These are phyloP conservation scores for Rosa multiflora DNA, from an alignment of 306 rosid genomes.

Conservation along the genomic window DNA sequence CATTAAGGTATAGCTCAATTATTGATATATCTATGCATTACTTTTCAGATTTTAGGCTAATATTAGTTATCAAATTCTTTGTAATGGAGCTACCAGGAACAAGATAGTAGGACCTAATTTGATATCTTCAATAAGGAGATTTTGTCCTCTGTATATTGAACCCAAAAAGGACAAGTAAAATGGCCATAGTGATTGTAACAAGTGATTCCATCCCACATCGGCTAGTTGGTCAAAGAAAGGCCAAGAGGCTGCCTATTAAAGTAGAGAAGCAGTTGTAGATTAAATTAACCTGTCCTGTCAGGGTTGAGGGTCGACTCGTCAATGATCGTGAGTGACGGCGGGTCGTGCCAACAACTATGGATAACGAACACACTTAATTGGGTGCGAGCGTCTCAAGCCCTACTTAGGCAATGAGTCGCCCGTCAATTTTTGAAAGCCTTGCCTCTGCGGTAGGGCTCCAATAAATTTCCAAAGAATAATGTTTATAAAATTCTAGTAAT, in stretches of 20 bases:
- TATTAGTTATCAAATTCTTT: no score
- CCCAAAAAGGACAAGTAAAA: neutral
- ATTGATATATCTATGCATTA: no score
- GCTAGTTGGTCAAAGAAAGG: neutral
- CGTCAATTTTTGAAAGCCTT: conserved; percentile 83
- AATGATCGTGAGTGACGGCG: conserved; percentile 74
- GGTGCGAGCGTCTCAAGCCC: conserved; percentile 44
- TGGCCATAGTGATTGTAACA: neutral
- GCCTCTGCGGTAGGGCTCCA: neutral
- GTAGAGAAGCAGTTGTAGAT: fast-evolving
- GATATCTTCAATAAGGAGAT: no score
- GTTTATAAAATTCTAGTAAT: no score
- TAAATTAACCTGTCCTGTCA: conserved; percentile 46
- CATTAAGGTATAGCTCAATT: no score
- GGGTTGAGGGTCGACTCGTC: conserved; percentile 67
- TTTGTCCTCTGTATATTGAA: neutral
- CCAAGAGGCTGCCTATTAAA: neutral
- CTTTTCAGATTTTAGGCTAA: no score
- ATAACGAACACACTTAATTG: conserved; percentile 34
- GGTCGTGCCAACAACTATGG: conserved; percentile 67
- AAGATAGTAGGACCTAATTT: no score
- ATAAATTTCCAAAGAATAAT: no score
- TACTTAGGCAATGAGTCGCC: conserved; percentile 54
- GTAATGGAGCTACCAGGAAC: no score
- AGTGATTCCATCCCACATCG: conserved; percentile 11